Evolutionary conservation across 306 rosid genomes (phyloP).

Genomic region (Cicer arietinum): DNA sequence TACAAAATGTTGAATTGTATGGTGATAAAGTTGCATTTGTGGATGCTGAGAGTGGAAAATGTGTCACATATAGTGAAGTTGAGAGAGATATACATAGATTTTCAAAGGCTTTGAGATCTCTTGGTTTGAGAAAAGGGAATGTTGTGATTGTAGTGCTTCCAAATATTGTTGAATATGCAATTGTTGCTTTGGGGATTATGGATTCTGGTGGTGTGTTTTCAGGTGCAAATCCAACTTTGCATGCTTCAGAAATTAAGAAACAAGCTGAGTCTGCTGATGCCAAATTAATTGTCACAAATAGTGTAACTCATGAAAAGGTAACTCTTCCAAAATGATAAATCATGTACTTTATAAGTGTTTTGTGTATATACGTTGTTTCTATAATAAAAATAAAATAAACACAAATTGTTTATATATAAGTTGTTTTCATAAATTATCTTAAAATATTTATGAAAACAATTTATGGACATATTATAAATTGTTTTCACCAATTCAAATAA

Average conservation of each 20-base stretch:
- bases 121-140: conserved; percentile 76
- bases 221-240: conserved; percentile 82
- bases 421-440: no score
- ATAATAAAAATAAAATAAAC: no score
- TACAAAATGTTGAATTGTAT: conserved; percentile 61
- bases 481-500: no score
- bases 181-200: conserved; percentile 85
- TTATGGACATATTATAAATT: no score
- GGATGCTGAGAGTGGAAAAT: conserved; percentile 77
- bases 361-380: no score
- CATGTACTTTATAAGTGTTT: not conserved
- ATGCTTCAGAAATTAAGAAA: conserved; percentile 75
- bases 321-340: conserved; percentile 9
- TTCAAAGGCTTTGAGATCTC: conserved; percentile 73
- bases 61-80: conserved; percentile 67
- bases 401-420: no score
- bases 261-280: conserved; percentile 81
- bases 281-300: conserved; percentile 70
- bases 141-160: conserved; percentile 89
- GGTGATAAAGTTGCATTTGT: conserved; percentile 84
- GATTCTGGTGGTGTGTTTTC: conserved; percentile 86
- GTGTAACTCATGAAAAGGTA: conserved; percentile 74
- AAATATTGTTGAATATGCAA: conserved; percentile 80
- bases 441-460: no score
- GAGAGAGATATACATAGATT: conserved; percentile 65